phyloP scores from a whole-genome alignment of 2,329 filamentous ascomycete genomes.

The Hymenoscyphus fraxineus region DNA sequence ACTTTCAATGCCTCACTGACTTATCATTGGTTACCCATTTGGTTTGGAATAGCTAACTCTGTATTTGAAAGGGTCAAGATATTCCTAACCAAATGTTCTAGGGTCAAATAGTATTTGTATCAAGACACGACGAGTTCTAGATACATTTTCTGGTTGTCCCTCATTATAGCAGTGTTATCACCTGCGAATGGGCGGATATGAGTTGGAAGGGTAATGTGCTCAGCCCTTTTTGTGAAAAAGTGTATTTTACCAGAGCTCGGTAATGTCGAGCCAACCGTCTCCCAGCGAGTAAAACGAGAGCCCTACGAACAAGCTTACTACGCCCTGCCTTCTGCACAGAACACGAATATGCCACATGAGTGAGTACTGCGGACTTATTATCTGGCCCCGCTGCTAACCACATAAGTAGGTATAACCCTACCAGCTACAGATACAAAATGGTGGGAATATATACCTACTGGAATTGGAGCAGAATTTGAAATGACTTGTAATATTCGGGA shows the following conservation, averaged over 20 bases:
- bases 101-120: not conserved
- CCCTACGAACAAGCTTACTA: not conserved
- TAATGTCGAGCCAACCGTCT: not conserved
- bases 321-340: not conserved
- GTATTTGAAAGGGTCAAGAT: not conserved
- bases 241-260: not conserved
- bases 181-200: not conserved
- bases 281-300: not conserved
- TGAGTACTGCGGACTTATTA: no score
- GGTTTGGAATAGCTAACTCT: no score
- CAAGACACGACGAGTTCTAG: not conserved
- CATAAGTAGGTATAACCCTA: no score
- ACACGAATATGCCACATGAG: not conserved
- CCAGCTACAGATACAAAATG: no score
- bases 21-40: no score
- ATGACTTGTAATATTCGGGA: no score
- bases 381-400: no score
- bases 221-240: not conserved
- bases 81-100: not conserved
- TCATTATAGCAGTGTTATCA: not conserved
- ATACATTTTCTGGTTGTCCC: not conserved
- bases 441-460: no score
- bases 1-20: no score
- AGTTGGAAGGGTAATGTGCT: not conserved
- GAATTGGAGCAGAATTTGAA: no score